phyloP scores from a whole-genome alignment of 495 filamentous ascomycete species.

The Hyaloscypha variabilis region DNA sequence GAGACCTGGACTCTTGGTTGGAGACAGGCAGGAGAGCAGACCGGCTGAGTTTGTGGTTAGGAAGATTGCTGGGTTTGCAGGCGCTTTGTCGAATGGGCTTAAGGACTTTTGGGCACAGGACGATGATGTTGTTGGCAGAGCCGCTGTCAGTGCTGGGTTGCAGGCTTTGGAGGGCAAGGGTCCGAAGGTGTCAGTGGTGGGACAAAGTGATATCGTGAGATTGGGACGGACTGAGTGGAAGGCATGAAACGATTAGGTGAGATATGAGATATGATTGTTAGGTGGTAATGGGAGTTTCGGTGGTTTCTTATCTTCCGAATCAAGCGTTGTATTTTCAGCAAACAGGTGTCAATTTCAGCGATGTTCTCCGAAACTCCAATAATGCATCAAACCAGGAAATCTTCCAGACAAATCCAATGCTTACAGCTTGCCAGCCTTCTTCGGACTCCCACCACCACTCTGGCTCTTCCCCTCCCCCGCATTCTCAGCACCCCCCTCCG shows the following conservation, averaged over 20 bases:
- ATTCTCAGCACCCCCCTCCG: constrained; percentile 51
- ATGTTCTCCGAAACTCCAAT: constrained; percentile 22
- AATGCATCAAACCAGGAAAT: constrained; percentile 5
- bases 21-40: constrained; percentile 59
- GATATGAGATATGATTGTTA: not conserved
- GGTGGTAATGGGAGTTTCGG: not conserved
- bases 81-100: constrained; percentile 52
- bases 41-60: constrained; percentile 50
- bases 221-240: constrained; percentile 45
- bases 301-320: not conserved
- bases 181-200: constrained; percentile 35
- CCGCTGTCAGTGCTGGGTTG: constrained; percentile 56
- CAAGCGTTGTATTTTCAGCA: not conserved
- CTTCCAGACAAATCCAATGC: not conserved
- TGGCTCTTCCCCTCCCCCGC: not conserved
- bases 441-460: constrained; percentile 40
- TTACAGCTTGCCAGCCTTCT: constrained; percentile 42
- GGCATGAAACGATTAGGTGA: constrained; percentile 29
- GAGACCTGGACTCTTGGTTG: constrained; percentile 68
- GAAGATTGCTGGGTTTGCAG: constrained; percentile 44
- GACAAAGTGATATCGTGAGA: constrained; percentile 37
- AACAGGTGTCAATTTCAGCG: not conserved
- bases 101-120: constrained; percentile 74
- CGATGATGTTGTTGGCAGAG: constrained; percentile 64
- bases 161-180: constrained; percentile 27